Percentiles rank a stretch among this genome's conserved stretches.
Conservation (phyloP, 2,329 filamentous ascomycete genomes). For the Apiospora pterosperma region DNA sequence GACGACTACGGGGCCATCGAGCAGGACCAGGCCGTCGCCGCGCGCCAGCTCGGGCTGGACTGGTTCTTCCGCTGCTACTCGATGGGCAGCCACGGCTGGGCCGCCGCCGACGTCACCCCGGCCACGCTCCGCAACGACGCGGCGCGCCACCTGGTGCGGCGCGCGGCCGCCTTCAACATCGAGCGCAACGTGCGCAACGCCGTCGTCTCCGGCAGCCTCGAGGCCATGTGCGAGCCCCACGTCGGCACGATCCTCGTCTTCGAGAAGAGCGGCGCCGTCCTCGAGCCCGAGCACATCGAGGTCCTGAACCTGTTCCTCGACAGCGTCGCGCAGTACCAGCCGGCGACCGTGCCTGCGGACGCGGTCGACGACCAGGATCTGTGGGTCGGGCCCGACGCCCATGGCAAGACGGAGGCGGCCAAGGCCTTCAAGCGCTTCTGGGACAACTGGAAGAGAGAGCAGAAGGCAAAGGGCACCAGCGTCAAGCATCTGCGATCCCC, state of each 20-base stretch:
- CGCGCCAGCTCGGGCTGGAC: slow-evolving; percentile 8
- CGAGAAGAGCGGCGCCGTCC: neutral
- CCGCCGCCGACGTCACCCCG: neutral
- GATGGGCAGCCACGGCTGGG: neutral
- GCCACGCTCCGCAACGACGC: slow-evolving; percentile 6
- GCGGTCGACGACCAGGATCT: neutral
- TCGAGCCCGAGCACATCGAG: slow-evolving; percentile 7
- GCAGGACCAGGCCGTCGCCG: neutral
- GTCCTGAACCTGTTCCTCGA: slow-evolving; percentile 8
- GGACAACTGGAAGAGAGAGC: slow-evolving; percentile 4
- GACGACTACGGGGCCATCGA: neutral
- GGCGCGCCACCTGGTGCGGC: slow-evolving; percentile 3
- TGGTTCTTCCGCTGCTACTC: slow-evolving; percentile 9
- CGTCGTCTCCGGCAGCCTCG: neutral
- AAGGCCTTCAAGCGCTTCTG: slow-evolving; percentile 9
- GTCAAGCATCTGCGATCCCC: neutral
- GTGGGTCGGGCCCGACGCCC: neutral
- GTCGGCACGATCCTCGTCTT: slow-evolving; percentile 8
- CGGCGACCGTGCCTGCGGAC: neutral
- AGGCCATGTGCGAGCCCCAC: neutral
- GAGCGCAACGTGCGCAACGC: neutral
- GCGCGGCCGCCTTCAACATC: neutral
- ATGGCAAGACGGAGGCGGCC: neutral
- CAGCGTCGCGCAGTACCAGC: neutral
- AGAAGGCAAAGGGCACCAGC: neutral